Base-by-base conservation (phyloP, 768 basidiomycete genomes). In the Tubosaeta brunneosetosa region DNA sequence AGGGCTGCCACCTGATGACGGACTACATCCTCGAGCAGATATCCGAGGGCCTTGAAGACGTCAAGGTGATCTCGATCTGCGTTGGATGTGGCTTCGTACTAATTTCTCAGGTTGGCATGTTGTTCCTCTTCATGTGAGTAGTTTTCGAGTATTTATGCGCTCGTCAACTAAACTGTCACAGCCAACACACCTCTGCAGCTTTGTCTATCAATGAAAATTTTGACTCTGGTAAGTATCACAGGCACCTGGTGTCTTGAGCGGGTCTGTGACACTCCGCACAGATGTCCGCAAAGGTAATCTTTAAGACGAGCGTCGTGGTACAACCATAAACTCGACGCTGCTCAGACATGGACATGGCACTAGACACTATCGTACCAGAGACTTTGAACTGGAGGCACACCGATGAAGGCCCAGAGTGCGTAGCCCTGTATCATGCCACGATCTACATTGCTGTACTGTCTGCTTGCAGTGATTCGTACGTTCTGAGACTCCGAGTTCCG, bases 271-370 rank as follows among this genome's bases (percentile, higher is more conserved):
- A 62, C 45, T 43, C 53, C 43, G 49, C 13, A 26, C 22, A 76
- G 75, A 77, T 64, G 75, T 77, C 47, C 71, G 79, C 41, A 66
- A 65, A 72, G 78, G 74, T 75, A 53, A 37, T 53, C 54, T 46
- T 50, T 43, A n/a, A 46, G 27, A 37, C 14, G 6, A 25, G 25
- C 37, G n/a, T 25, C 31, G 34, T 42, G 47, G 14, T 40, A 68
- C 60, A 69, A 74, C 42, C 64, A 72, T 45, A 73, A 66, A 66
- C 68, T 69, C 70, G 33, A 16, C 25, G 34, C 38, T 9, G 16
- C 26, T 53, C 54, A 89, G 94, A 97, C 65, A 94, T 97, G 93
- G 85, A 91, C 61, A 95, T 94, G 91, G 90, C 91, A 4, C 73
- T 97, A 17, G 94, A 97, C 70, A 78, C 71, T 29, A 83, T 97